Evolutionary conservation across 2,329 filamentous ascomycete genomes (phyloP).

Genomic region (Fusarium sp.): DNA sequence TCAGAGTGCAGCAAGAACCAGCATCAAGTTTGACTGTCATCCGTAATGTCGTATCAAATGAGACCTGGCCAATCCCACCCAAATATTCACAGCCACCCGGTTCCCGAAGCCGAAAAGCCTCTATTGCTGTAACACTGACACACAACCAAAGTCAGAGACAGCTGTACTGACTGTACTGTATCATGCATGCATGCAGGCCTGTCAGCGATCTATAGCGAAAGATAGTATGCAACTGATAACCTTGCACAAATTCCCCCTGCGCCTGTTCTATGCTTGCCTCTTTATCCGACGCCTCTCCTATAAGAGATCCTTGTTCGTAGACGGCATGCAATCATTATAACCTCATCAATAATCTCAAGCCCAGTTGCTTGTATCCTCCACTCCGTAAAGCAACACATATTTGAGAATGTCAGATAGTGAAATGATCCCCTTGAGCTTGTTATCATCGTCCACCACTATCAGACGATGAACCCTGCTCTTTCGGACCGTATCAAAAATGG

Average conservation of each 20-base stretch:
- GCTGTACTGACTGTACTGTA: not conserved
- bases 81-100: slow-evolving; percentile 23
- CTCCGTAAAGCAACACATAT: slow-evolving; percentile 87
- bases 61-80: slow-evolving; percentile 37
- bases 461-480: slow-evolving; percentile 94
- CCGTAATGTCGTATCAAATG: slow-evolving; percentile 15
- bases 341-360: slow-evolving; percentile 32
- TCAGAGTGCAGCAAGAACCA: slow-evolving; percentile 31
- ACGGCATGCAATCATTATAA: slow-evolving; percentile 44
- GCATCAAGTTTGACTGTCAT: slow-evolving; percentile 27
- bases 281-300: slow-evolving; percentile 18
- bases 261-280: slow-evolving; percentile 45
- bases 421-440: slow-evolving; percentile 86
- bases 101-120: slow-evolving; percentile 33
- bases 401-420: slow-evolving; percentile 97
- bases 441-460: slow-evolving; percentile 91
- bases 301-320: slow-evolving; percentile 23
- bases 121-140: slow-evolving; percentile 23
- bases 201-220: slow-evolving; percentile 40
- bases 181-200: slow-evolving; percentile 20
- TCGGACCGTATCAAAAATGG: slow-evolving; percentile 96
- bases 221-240: slow-evolving; percentile 44
- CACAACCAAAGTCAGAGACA: slow-evolving; percentile 33
- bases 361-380: slow-evolving; percentile 63
- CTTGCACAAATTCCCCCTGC: slow-evolving; percentile 41